Percentiles rank a stretch among this genome's conserved stretches.
These are phyloP conservation scores for Venturia pyrina DNA, from an alignment of 2,329 filamentous ascomycete species.

Conservation along the genomic window DNA sequence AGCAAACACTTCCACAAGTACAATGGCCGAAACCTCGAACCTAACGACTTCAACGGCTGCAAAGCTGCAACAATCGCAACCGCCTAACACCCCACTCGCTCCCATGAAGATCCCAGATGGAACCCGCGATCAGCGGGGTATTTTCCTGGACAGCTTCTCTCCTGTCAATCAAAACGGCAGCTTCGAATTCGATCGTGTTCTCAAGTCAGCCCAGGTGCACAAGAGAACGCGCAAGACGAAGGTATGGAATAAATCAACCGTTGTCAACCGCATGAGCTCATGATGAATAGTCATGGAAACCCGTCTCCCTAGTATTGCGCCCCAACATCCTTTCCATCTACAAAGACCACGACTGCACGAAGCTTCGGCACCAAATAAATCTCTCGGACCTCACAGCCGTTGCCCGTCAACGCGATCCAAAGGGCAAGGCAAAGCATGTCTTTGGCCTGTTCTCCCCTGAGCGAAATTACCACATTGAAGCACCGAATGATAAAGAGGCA, in stretches of 20 bases:
- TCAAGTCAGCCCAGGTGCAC: conserved; percentile 78
- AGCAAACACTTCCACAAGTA: background rate
- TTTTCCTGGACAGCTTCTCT: conserved; percentile 51
- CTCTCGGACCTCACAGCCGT: conserved; percentile 87
- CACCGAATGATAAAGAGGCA: conserved; percentile 60
- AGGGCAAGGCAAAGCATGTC: conserved; percentile 74
- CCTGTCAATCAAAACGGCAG: conserved; percentile 91
- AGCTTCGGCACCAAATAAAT: conserved; percentile 77
- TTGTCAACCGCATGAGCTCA: conserved; percentile 6
- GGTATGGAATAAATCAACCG: conserved; percentile 39
- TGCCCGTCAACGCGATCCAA: conserved; percentile 77
- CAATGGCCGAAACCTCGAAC: background rate
- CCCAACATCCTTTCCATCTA: conserved; percentile 88
- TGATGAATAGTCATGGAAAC: conserved; percentile 70
- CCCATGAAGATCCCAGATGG: conserved; percentile 2
- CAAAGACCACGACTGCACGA: conserved; percentile 81
- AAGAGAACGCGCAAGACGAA: conserved; percentile 93
- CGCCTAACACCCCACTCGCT: background rate
- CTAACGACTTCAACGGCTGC: background rate
- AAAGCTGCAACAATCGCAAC: background rate
- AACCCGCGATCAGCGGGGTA: background rate
- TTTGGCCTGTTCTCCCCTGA: conserved; percentile 90
- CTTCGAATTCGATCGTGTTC: conserved; percentile 88
- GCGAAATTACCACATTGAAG: conserved; percentile 85
- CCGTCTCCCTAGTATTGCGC: conserved; percentile 77